Evolutionary conservation across 2,329 filamentous ascomycete species (phyloP).

Genomic region (Ophiostoma sp.): DNA sequence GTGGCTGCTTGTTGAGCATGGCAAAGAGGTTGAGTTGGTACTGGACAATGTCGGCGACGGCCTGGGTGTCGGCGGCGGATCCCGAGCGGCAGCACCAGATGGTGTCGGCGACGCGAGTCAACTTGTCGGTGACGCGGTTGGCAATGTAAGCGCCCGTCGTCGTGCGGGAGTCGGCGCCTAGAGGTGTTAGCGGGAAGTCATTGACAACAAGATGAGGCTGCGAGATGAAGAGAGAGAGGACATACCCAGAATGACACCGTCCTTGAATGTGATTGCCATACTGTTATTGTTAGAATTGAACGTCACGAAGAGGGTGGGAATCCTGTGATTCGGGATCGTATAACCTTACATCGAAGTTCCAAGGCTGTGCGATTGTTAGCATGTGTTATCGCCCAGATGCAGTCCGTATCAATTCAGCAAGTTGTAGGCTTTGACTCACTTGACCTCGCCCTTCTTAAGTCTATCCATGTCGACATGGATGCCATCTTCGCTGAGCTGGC

Average conservation of each 20-base stretch:
- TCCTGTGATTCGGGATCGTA: too few species aligned
- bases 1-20: constrained; percentile 83
- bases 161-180: constrained; percentile 91
- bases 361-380: constrained; percentile 60
- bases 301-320: neutral
- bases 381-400: neutral
- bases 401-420: neutral
- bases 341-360: constrained; percentile 85
- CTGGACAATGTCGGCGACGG: constrained; percentile 95
- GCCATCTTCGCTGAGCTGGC: constrained; percentile 76
- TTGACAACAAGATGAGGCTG: neutral
- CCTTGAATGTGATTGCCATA: constrained; percentile 99
- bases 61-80: constrained; percentile 95
- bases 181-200: neutral
- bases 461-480: constrained; percentile 99
- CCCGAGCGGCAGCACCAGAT: constrained; percentile 99
- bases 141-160: constrained; percentile 98
- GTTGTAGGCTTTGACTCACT: too few species aligned
- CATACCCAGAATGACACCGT: constrained; percentile 88
- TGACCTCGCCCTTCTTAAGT: constrained; percentile 98
- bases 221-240: neutral
- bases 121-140: constrained; percentile 98
- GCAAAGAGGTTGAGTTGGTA: constrained; percentile 94
- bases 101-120: constrained; percentile 96
- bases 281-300: constrained; percentile 46